A percentile compares a stretch with the other conserved stretches of the same genome.
These are phyloP conservation scores for Corchorus olitorius DNA, from an alignment of 345 rosid species.

Conservation along the genomic window DNA sequence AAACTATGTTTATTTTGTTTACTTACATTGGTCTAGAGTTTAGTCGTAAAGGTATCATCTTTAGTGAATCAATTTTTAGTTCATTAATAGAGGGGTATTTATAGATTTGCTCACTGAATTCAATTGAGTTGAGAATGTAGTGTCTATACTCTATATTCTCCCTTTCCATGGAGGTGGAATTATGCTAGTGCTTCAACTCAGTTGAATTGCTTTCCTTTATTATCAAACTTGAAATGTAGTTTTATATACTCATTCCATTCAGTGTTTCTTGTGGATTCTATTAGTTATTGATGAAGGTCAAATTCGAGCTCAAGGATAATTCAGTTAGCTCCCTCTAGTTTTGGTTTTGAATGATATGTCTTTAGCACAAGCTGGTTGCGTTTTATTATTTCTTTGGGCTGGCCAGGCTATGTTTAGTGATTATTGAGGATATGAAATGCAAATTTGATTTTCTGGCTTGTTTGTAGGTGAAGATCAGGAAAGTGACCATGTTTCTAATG, in stretches of 20 bases:
- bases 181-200: slow-evolving; percentile 2
- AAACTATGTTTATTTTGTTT: background rate
- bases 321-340: background rate
- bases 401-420: no score
- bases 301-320: background rate
- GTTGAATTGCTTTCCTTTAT: background rate
- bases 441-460: slow-evolving; percentile 16
- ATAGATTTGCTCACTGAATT: background rate
- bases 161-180: background rate
- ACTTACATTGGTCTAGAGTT: background rate
- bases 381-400: background rate
- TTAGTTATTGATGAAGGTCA: slow-evolving; percentile 1
- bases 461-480: slow-evolving; percentile 77
- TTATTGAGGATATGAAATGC: background rate
- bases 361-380: background rate
- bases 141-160: background rate
- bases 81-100: background rate
- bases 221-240: background rate
- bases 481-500: slow-evolving; percentile 43
- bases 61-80: background rate
- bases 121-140: background rate
- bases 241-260: background rate
- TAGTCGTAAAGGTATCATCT: background rate
- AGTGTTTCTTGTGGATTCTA: background rate
- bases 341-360: background rate